Base-by-base conservation (phyloP, 148 eudicot species). In the Amaranthus palmeri region DNA sequence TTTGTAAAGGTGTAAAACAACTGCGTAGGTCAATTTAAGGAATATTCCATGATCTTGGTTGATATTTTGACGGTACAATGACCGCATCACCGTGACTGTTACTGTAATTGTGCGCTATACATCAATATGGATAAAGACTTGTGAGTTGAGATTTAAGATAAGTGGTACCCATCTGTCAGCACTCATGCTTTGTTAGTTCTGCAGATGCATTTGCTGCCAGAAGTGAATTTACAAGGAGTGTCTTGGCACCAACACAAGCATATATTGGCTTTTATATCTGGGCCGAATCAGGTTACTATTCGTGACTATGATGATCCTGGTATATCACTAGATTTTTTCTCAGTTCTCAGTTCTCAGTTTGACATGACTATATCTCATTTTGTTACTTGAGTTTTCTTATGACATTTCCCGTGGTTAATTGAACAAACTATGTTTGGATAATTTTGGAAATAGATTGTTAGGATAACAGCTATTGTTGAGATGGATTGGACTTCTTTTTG, bases 201-300 rank as follows among this genome's bases (percentile, higher is more conserved):
- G 70, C 82, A 95, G 99, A 89, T 82, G 61, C 87, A 88, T 69
- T 72, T 86, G 79, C 84, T 96, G 72, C 86, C 96, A 44, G 84
- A 78, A 77, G 92, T 96, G 74, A 93, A 96, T 79, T 84, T 96
- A 78, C 88, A 87, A 62, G 87, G 89, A n/a, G 83, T 96, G 63
- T 85, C 88, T 74, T 96, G 99, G 99, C 96, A 92, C 83, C 93
- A 82, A 68, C 88, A 90, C 68, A 96, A 96, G 78, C 88, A 84
- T 66, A 83, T 92, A 77, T 75, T 96, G 76, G 97, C 99, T 49
- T 96, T 96, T 79, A 72, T 92, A 67, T 88, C 97, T 54, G 96
- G 93, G 68, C 80, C 78, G 25, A 86, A 92, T 84, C 89, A 92
- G 73, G 92, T 96, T 67, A 88, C 92, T 47, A 77, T 96, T 71